Evolutionary conservation across 2,329 filamentous ascomycete genomes (phyloP), one percentile per base, ranked within the genome.

Genomic region (Triangularia verruculosa): DNA sequence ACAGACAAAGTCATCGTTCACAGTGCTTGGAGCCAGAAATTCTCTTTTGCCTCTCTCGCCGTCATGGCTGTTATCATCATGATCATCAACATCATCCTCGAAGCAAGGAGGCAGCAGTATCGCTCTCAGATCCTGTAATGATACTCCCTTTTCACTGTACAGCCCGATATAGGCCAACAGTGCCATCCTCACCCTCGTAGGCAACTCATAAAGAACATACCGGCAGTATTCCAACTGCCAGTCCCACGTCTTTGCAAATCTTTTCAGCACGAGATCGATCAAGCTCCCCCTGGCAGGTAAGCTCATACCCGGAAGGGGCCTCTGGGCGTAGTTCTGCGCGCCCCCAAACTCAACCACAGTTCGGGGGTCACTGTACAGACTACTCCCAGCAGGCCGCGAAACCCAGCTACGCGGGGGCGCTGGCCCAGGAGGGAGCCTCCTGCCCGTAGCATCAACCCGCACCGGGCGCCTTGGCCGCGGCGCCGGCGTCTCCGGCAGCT

Each of bases 371-470:
- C 39, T 60, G 53, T 17, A 30, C 59, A 7, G 32, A 63, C 55
- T 30, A 55, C 62, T 72, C 8, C 72, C 66, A 73, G 68, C 61
- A 61, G 72, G 2, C 75, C 76, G 63, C 72, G 69, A 64, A 62
- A 79, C 72, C 86, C 86, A 89, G 70, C 84, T 87, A 39, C 78
- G 78, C 1, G 86, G 86, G 22, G 86, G 81, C 25, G 85, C 80
- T 22, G 86, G 86, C 0, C 86, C 86, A 1, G 86, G 79, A 9
- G 86, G 85, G 20, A 81, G 74, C 61, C 83, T 79, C 62, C 81
- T 78, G 17, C 84, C 83, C 70, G 77, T 74, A 15, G 72, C 72
- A 69, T 83, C 82, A 51, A 81, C 75, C 60, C 80, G 77, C 54
- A 60, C 72, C 24, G 75, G 76, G 52, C 80, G 77, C 62, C 84